A percentile compares a stretch with the other conserved stretches of the same genome.
Conservation (phyloP, 2,329 filamentous ascomycete genomes). For the Emmonsia crescens region DNA sequence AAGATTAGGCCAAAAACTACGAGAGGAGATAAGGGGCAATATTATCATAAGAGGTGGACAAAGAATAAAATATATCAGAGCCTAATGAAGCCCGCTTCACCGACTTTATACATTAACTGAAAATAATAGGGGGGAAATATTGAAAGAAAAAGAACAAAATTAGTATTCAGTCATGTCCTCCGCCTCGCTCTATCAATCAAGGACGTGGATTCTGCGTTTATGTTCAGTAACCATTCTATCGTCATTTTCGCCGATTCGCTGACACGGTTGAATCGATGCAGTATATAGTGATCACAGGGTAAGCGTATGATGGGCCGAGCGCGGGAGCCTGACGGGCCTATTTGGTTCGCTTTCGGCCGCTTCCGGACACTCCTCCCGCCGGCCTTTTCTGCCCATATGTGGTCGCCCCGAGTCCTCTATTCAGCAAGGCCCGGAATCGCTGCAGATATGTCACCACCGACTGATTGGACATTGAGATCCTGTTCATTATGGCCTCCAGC, state of each 20-base stretch:
- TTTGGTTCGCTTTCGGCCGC: constrained; percentile 24
- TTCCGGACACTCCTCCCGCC: constrained; percentile 16
- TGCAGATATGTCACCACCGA: constrained; percentile 26
- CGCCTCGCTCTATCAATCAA: background rate
- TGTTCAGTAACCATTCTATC: background rate
- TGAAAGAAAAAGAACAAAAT: background rate
- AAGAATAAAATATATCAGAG: background rate
- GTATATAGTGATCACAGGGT: no score
- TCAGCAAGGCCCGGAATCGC: constrained; percentile 23
- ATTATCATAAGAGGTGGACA: background rate
- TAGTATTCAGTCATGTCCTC: background rate
- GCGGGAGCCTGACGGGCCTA: constrained; percentile 13
- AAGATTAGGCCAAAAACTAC: background rate
- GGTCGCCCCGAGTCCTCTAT: constrained; percentile 12
- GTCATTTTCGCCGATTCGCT: background rate
- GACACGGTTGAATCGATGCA: no score
- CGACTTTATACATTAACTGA: background rate
- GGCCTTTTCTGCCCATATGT: constrained; percentile 22
- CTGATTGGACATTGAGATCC: constrained; percentile 40
- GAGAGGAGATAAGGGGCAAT: background rate
- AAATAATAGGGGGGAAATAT: background rate
- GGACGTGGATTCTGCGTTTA: background rate
- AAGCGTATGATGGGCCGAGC: background rate
- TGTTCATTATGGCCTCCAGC: constrained; percentile 25
- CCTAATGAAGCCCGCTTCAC: background rate